Percentiles rank a stretch among this genome's conserved stretches.
Evolutionary conservation across 2,329 filamentous ascomycete genomes (phyloP).

Genomic region (Sporothrix globosa): DNA sequence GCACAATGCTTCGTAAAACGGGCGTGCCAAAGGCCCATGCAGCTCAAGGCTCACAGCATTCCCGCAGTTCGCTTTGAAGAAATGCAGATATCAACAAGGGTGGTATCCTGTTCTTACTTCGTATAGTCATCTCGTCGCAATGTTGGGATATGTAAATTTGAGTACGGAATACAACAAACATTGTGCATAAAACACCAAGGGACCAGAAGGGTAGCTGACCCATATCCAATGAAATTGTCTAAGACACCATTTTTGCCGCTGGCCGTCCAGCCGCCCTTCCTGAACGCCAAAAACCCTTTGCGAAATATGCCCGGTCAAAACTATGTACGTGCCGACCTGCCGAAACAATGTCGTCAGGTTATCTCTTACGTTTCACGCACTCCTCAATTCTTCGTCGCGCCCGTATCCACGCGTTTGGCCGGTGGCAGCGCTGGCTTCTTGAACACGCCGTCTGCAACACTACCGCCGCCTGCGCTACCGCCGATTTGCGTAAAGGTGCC

Average conservation of each 20-base stretch:
- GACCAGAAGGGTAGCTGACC: neutral
- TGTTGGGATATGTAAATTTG: constrained; percentile 5
- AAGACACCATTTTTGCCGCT: constrained; percentile 3
- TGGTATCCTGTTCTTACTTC: neutral
- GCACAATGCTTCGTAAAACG: neutral
- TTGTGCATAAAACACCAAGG: neutral
- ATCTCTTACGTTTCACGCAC: neutral
- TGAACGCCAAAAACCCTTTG: neutral
- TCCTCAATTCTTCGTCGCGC: constrained; percentile 54
- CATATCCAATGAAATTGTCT: constrained; percentile 6
- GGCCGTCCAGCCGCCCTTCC: neutral
- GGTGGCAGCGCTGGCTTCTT: constrained; percentile 78
- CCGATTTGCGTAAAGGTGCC: constrained; percentile 94
- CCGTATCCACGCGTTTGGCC: constrained; percentile 72
- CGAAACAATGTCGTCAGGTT: too few relatives aligned
- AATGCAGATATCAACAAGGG: constrained; percentile 10
- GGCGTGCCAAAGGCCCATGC: neutral
- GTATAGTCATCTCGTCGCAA: neutral
- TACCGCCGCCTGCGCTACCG: constrained; percentile 49
- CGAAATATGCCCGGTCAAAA: constrained; percentile 3
- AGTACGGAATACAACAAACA: neutral
- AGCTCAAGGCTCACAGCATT: neutral
- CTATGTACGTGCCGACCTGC: constrained; percentile 5
- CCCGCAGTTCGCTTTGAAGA: constrained; percentile 9
- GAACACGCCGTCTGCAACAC: constrained; percentile 64